These are phyloP conservation scores for Fraxinus quadrangulata DNA, from an alignment of 257 asterid genomes.

Conservation along the genomic window DNA sequence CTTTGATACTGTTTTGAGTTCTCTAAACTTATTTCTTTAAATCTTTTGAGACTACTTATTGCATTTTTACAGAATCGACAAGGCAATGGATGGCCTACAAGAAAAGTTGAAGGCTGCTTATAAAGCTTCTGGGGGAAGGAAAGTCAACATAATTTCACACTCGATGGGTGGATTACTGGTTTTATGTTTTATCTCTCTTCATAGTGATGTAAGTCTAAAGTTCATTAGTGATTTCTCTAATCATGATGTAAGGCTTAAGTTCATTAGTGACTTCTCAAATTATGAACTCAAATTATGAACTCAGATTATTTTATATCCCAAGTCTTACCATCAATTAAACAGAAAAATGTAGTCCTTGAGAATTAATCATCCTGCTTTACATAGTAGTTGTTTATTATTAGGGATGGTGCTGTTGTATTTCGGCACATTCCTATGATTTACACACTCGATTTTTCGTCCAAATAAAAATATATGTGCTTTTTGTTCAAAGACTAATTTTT, in stretches of 20 bases:
- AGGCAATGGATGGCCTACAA: constrained; percentile 66
- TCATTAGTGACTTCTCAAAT: neutral
- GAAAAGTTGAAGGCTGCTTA: constrained; percentile 71
- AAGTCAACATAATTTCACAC: constrained; percentile 81
- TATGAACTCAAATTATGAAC: neutral
- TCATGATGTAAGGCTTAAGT: too few relatives aligned
- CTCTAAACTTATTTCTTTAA: neutral
- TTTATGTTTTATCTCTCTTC: constrained; percentile 62
- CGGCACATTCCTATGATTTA: neutral
- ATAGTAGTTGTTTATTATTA: neutral
- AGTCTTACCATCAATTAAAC: neutral
- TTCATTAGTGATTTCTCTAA: constrained; percentile 13
- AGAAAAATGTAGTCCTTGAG: neutral
- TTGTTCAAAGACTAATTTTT: neutral
- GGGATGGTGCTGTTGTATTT: neutral
- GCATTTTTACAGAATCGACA: constrained; percentile 64
- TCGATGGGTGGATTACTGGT: constrained; percentile 93
- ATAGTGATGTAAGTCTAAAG: constrained; percentile 61
- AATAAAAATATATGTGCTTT: neutral
- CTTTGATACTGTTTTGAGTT: constrained; percentile 9
- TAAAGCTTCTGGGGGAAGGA: constrained; percentile 92
- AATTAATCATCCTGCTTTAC: neutral
- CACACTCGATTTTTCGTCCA: neutral
- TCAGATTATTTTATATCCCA: neutral
- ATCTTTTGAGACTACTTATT: constrained; percentile 3